Conservation (phyloP, 371 early-diverging fungal genomes). For the Syncephalastrum sp. region DNA sequence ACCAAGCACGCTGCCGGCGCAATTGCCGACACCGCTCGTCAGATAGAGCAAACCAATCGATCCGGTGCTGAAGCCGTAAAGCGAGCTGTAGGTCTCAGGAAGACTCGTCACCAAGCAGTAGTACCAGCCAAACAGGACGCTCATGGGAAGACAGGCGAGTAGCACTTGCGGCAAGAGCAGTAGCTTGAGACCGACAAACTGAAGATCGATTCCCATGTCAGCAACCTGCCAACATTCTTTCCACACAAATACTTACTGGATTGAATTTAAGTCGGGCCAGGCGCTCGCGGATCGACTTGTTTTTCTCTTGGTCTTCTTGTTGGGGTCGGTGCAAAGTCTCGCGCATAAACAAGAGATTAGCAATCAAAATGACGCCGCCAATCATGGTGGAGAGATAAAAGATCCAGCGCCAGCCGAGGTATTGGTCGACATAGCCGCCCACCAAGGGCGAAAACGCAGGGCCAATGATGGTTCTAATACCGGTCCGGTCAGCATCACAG, state of each 20-base stretch:
- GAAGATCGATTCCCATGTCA: not conserved
- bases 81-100: constrained; percentile 29
- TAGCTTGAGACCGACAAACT: constrained; percentile 27
- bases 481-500: too few relatives aligned
- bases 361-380: constrained; percentile 38
- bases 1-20: constrained; percentile 34
- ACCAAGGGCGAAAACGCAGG: constrained; percentile 53
- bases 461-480: constrained; percentile 40
- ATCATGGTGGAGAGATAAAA: constrained; percentile 50
- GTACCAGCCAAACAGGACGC: constrained; percentile 44
- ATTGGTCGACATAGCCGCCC: constrained; percentile 51
- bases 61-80: constrained; percentile 44
- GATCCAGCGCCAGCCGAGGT: constrained; percentile 55
- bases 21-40: constrained; percentile 46
- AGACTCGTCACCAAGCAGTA: constrained; percentile 42
- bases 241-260: constrained; percentile 25
- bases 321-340: constrained; percentile 41
- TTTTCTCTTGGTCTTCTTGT: not conserved
- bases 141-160: constrained; percentile 17
- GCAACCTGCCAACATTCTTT: not conserved
- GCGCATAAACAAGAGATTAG: constrained; percentile 40
- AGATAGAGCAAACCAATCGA: constrained; percentile 46
- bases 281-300: not conserved
- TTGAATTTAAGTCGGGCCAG: constrained; percentile 25
- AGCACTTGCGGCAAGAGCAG: constrained; percentile 17